A percentile compares a stretch with the other conserved stretches of the same genome.
These are phyloP conservation scores for Purpureocillium lavendulum DNA, from an alignment of 2,329 filamentous ascomycete species.

Conservation along the genomic window DNA sequence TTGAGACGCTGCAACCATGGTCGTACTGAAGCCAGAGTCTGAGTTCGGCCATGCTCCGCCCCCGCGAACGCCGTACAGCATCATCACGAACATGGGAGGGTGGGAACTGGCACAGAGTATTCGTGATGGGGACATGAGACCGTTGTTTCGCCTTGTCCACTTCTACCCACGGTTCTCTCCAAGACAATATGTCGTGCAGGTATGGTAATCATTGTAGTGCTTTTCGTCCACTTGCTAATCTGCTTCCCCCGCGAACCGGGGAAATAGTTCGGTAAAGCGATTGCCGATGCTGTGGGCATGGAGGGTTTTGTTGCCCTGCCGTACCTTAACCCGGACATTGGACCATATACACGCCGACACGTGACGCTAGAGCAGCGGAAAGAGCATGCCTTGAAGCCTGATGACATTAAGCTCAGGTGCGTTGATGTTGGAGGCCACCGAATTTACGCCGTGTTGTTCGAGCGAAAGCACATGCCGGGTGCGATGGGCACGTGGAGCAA, in stretches of 20 bases:
- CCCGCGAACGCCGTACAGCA: conserved; percentile 35
- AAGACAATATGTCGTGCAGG: conserved; percentile 23
- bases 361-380: conserved; percentile 25
- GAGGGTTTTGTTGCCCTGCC: conserved; percentile 17
- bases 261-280: conserved; percentile 9
- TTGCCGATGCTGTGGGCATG: conserved; percentile 22
- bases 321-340: conserved; percentile 23
- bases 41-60: conserved; percentile 36
- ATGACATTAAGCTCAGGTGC: conserved; percentile 27
- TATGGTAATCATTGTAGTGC: too few species aligned
- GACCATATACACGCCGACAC: conserved; percentile 20
- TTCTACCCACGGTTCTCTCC: conserved; percentile 40
- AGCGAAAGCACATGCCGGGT: conserved; percentile 22
- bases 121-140: conserved; percentile 29
- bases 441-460: conserved; percentile 35
- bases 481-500: conserved; percentile 36
- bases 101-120: conserved; percentile 31
- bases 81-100: conserved; percentile 35
- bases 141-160: conserved; percentile 26
- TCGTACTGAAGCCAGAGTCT: conserved; percentile 27
- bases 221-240: too few species aligned
- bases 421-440: conserved; percentile 32
- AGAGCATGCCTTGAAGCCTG: conserved; percentile 21
- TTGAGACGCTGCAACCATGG: too few species aligned
- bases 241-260: too few species aligned